Evolutionary conservation across 306 rosid genomes (phyloP).

Genomic region (Betula pendula): DNA sequence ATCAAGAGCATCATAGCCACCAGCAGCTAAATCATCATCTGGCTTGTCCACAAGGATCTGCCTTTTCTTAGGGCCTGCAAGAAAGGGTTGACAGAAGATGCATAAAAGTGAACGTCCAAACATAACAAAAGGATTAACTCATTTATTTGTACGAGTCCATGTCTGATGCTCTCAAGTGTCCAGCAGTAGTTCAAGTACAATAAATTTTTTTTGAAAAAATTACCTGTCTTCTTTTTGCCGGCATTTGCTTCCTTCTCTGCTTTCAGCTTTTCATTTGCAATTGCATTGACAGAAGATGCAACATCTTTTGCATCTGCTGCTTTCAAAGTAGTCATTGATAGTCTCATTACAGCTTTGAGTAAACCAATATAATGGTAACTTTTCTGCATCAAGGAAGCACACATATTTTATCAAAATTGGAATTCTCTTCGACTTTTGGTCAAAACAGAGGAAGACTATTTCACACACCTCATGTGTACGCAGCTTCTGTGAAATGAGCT

Average conservation of each 20-base stretch:
- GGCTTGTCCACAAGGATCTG: slow-evolving; percentile 82
- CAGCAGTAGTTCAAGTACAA: too few relatives aligned
- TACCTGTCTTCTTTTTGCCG: slow-evolving; percentile 90
- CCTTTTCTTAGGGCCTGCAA: slow-evolving; percentile 77
- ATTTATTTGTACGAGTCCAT: too few relatives aligned
- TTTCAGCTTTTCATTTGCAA: slow-evolving; percentile 88
- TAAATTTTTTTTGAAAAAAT: too few relatives aligned
- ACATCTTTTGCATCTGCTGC: slow-evolving; percentile 92
- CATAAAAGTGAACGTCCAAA: too few relatives aligned
- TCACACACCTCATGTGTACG: slow-evolving; percentile 63
- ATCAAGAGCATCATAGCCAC: slow-evolving; percentile 60
- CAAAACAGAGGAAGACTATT: not conserved
- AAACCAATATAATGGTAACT: slow-evolving; percentile 73
- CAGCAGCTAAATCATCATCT: slow-evolving; percentile 65
- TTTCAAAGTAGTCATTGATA: slow-evolving; percentile 77
- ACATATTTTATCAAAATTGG: not conserved
- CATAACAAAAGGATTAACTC: too few relatives aligned
- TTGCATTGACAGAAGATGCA: slow-evolving; percentile 81
- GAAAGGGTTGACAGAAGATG: not conserved
- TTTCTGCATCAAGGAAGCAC: slow-evolving; percentile 56
- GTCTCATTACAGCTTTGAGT: slow-evolving; percentile 79
- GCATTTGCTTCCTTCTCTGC: slow-evolving; percentile 88
- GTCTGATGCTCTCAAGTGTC: too few relatives aligned
- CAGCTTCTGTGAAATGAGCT: slow-evolving; percentile 70
- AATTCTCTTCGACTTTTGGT: not conserved